Evolutionary conservation across 2,329 filamentous ascomycete genomes (phyloP).

Genomic region (Apiospora sp.): DNA sequence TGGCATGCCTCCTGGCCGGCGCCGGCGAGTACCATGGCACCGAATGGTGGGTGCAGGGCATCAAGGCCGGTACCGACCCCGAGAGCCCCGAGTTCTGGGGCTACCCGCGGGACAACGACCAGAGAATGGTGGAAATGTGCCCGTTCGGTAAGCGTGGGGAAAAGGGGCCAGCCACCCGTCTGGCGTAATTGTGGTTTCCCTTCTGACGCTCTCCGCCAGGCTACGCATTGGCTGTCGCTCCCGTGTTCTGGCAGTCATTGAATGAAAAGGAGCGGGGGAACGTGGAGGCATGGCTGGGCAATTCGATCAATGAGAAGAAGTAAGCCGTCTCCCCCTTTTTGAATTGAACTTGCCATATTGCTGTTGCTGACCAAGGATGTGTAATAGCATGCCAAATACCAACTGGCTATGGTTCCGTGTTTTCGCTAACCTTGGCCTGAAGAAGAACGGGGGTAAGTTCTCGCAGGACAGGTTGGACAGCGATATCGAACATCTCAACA

Average conservation of each 20-base stretch:
- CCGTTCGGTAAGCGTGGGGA: conserved; percentile 61
- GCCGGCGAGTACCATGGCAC: conserved; percentile 70
- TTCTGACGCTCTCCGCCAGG: conserved; percentile 45
- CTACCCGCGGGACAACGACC: conserved; percentile 76
- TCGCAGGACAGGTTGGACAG: conserved; percentile 74
- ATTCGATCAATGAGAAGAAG: conserved; percentile 80
- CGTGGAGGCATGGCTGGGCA: conserved; percentile 76
- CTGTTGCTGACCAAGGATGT: neutral
- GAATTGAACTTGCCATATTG: conserved; percentile 33
- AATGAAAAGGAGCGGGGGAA: conserved; percentile 68
- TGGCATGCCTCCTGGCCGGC: conserved; percentile 75
- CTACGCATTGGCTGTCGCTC: conserved; percentile 75
- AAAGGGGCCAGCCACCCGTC: neutral
- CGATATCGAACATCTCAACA: conserved; percentile 80
- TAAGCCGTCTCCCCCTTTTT: conserved; percentile 40
- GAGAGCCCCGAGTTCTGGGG: conserved; percentile 78
- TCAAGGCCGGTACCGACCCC: conserved; percentile 76
- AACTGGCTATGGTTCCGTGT: conserved; percentile 85
- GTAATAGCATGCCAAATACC: conserved; percentile 70
- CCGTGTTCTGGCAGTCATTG: conserved; percentile 71
- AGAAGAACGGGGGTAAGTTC: conserved; percentile 76
- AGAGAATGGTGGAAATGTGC: conserved; percentile 87
- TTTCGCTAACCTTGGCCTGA: conserved; percentile 81
- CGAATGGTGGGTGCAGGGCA: conserved; percentile 72
- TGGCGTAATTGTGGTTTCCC: no score